phyloP scores from a whole-genome alignment of 2,329 filamentous ascomycete genomes.

The Paecilomyces sp. region DNA sequence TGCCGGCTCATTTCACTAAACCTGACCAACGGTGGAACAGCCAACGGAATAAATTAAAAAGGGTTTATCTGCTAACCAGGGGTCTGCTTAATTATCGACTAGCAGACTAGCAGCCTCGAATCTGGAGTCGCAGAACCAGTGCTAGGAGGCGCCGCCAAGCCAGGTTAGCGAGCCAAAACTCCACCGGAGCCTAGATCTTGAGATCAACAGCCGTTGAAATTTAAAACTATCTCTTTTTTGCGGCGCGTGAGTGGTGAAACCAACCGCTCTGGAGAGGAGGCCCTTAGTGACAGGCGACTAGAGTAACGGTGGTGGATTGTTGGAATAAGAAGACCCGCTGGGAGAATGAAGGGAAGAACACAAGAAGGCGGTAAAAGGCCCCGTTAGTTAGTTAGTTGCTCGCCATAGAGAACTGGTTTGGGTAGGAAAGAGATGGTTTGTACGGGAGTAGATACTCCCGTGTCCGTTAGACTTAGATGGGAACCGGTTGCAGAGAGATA shows the following conservation, averaged over 20 bases:
- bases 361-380: background rate
- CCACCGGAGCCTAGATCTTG: background rate
- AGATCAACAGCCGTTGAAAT: background rate
- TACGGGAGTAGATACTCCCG: too few relatives aligned
- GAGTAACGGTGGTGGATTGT: background rate
- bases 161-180: background rate
- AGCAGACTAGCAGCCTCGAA: background rate
- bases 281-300: background rate
- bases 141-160: background rate
- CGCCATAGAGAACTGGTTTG: too few relatives aligned
- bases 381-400: background rate
- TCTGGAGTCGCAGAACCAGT: background rate
- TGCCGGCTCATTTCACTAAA: background rate
- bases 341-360: background rate
- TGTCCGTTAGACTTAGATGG: too few relatives aligned
- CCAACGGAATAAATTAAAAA: background rate
- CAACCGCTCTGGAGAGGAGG: background rate
- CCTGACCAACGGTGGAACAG: background rate
- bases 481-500: background rate
- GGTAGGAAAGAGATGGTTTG: too few relatives aligned
- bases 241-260: background rate
- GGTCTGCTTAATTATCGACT: background rate
- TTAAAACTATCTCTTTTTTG: background rate
- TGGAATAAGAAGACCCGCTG: background rate
- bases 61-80: background rate